Evolutionary conservation across 1,139 yeast genomes (phyloP).

Genomic region (Debaryomyces sp.): DNA sequence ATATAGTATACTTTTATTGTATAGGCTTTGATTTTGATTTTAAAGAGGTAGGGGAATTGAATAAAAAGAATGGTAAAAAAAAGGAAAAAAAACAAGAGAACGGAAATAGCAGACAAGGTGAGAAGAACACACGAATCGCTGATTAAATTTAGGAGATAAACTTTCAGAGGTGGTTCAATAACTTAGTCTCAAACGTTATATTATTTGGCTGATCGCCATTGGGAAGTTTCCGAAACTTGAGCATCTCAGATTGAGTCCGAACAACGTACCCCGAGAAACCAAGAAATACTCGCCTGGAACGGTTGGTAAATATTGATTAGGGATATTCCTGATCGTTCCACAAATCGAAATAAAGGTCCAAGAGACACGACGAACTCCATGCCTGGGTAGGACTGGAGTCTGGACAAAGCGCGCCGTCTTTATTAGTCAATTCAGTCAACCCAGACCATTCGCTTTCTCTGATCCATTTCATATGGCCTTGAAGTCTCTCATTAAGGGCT

Average conservation of each 20-base stretch:
- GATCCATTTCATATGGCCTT: conserved; percentile 71
- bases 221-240: not conserved
- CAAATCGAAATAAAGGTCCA: conserved; percentile 76
- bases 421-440: conserved; percentile 86
- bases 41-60: not conserved
- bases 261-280: not conserved
- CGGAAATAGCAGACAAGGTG: not conserved
- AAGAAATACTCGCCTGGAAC: not conserved
- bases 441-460: conserved; percentile 87
- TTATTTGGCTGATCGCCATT: no score
- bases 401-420: conserved; percentile 74
- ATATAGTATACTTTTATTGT: not conserved
- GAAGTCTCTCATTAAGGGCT: conserved; percentile 56
- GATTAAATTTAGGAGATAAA: no score
- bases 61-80: not conserved
- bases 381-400: conserved; percentile 98
- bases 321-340: conserved; percentile 1
- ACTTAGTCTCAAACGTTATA: no score
- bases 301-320: not conserved
- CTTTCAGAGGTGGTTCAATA: no score
- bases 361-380: conserved; percentile 86
- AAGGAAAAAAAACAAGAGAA: not conserved
- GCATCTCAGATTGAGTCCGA: not conserved
- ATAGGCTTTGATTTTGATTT: no score
- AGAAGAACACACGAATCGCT: not conserved